phyloP scores from a whole-genome alignment of 2,329 filamentous ascomycete species.

The Colletotrichum lentis region DNA sequence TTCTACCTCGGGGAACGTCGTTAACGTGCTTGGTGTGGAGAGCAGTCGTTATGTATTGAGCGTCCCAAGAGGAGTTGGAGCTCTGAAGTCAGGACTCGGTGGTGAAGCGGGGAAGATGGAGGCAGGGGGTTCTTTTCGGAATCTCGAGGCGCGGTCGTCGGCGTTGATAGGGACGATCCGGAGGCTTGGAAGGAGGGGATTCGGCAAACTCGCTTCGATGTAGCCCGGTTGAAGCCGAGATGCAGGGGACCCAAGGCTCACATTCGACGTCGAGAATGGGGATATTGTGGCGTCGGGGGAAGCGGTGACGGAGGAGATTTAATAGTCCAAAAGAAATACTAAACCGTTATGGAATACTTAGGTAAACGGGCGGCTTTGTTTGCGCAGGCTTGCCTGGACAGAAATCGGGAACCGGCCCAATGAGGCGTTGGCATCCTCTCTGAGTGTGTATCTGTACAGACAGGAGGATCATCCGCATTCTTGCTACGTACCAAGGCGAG shows the following conservation, averaged over 20 bases:
- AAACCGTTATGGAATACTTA: neutral
- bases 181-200: slow-evolving; percentile 9
- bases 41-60: neutral
- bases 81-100: neutral
- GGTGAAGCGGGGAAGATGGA: slow-evolving; percentile 6
- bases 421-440: neutral
- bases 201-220: slow-evolving; percentile 24
- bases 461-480: neutral
- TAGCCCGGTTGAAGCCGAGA: slow-evolving; percentile 25
- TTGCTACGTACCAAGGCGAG: neutral
- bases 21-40: neutral
- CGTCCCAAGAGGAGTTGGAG: too few relatives aligned
- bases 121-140: neutral
- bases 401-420: neutral
- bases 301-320: neutral
- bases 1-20: neutral
- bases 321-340: neutral
- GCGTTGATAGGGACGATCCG: slow-evolving; percentile 26
- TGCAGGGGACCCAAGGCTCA: neutral
- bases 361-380: neutral
- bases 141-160: slow-evolving; percentile 1
- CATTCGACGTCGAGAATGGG: neutral
- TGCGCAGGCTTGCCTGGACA: neutral
- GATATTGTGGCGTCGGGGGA: neutral
- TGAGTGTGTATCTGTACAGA: neutral